Evolutionary conservation across 371 early-diverging fungal genomes (phyloP).

Genomic region (Actinomortierella ambigua): DNA sequence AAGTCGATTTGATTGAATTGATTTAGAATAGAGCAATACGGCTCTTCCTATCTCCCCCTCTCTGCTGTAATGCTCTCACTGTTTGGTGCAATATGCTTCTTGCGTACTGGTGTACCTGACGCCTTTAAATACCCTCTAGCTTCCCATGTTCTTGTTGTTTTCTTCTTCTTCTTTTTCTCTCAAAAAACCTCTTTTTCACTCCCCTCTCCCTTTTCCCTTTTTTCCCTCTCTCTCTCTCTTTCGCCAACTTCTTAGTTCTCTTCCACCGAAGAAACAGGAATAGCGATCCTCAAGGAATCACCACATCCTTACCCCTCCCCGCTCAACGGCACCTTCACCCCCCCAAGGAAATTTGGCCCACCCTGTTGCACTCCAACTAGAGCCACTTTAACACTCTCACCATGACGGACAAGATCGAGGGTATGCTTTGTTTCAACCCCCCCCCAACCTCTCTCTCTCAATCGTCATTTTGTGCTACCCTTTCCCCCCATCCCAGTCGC

Average conservation of each 20-base stretch:
- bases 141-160: background rate
- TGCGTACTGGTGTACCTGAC: no score
- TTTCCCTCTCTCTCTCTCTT: background rate
- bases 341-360: conserved; percentile 2
- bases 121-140: background rate
- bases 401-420: conserved; percentile 42
- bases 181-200: background rate
- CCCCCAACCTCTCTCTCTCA: background rate
- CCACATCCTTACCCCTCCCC: background rate
- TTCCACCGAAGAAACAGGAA: background rate
- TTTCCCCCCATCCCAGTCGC: background rate
- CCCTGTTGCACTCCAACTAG: background rate
- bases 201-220: background rate
- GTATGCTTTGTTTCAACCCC: conserved; percentile 6
- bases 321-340: conserved; percentile 6
- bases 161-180: background rate
- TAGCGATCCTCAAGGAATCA: background rate
- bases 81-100: no score
- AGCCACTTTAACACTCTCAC: background rate
- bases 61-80: no score
- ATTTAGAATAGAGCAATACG: no score
- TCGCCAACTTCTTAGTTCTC: no score
- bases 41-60: no score
- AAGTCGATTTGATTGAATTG: no score
- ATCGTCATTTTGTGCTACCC: background rate